phyloP scores from a whole-genome alignment of 768 basidiomycete species.

The Neoboletus brunneissimus region DNA sequence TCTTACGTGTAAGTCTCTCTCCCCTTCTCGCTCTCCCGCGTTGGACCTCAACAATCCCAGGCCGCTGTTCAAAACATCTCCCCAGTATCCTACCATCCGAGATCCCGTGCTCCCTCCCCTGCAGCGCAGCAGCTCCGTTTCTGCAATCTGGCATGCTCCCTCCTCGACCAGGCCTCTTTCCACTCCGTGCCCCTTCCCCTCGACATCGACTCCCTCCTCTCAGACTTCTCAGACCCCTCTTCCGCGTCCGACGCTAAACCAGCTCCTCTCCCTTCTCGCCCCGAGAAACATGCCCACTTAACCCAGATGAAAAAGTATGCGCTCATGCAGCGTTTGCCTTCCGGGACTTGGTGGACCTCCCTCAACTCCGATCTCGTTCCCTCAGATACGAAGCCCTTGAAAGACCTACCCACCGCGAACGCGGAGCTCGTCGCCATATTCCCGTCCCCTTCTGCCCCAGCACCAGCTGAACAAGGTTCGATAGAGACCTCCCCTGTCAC shows the following conservation, averaged over 20 bases:
- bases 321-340: conserved; percentile 74
- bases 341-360: conserved; percentile 78
- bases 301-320: conserved; percentile 57
- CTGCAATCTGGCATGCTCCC: conserved; percentile 67
- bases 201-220: conserved; percentile 45
- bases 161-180: conserved; percentile 68
- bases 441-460: conserved; percentile 49
- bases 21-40: conserved; percentile 11
- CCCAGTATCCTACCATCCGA: conserved; percentile 65
- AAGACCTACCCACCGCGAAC: conserved; percentile 56
- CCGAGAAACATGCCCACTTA: conserved; percentile 29
- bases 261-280: not conserved
- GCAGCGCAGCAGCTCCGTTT: conserved; percentile 71
- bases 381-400: conserved; percentile 41
- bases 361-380: conserved; percentile 46
- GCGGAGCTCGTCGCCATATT: conserved; percentile 76
- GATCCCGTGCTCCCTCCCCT: conserved; percentile 59
- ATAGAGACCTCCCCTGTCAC: conserved; percentile 35
- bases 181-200: conserved; percentile 45
- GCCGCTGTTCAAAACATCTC: conserved; percentile 64
- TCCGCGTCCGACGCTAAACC: conserved; percentile 28
- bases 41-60: conserved; percentile 29
- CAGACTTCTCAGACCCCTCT: conserved; percentile 18
- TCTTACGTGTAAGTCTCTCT: conserved; percentile 52
- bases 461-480: conserved; percentile 31